Base-by-base conservation (phyloP, 2,329 filamentous ascomycete genomes). In the Colletotrichum salicis region DNA sequence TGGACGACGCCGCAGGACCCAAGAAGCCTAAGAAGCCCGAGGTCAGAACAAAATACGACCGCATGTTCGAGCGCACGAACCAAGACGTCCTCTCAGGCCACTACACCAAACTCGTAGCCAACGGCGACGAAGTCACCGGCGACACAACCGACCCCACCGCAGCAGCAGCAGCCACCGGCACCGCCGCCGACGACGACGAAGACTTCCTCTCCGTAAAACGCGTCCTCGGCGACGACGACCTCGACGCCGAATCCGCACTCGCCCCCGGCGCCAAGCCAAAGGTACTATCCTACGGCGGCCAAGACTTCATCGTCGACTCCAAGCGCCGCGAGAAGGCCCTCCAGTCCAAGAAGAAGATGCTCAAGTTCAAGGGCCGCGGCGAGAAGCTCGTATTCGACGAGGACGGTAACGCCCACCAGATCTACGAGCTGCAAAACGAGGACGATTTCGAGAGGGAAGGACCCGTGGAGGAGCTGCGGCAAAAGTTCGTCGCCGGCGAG, bases 1-100 rank as follows among this genome's bases (percentile, higher is more conserved):
- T 87, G 31, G 87, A 86, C 19, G 86, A 86, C 11, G 84, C 81
- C 4, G 85, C 84, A 51, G 77, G 87, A 77, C 84, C 84, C 69
- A 84, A 85, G 75, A 83, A 85, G 72, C 90, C 89, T 80, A 90
- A 91, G 82, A 92, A 93, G 83, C 86, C 87, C 12, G 89, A 91
- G 76, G 94, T 97, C 22, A 90, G 95, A 73, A 99, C 97, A 37
- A 98, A 97, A 82, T 97, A 97, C 80, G 95, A 99, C 82, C 92
- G 94, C 76, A 98, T 99, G 96, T 98, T 98, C 82, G 96, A 98
- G 85, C 89, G 96, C 72, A 93, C 93, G 76, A 99, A 99, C 82
- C 96, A 98, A 82, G 95, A 98, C 79, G 93, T 99, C 37, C 84
- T 99, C 74, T 95, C 96, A n/a, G 91, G 92, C 67, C 96, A 99